These are phyloP conservation scores for Binderoboletus segoi DNA, from an alignment of 1,284 basidiomycete genomes.

Conservation along the genomic window DNA sequence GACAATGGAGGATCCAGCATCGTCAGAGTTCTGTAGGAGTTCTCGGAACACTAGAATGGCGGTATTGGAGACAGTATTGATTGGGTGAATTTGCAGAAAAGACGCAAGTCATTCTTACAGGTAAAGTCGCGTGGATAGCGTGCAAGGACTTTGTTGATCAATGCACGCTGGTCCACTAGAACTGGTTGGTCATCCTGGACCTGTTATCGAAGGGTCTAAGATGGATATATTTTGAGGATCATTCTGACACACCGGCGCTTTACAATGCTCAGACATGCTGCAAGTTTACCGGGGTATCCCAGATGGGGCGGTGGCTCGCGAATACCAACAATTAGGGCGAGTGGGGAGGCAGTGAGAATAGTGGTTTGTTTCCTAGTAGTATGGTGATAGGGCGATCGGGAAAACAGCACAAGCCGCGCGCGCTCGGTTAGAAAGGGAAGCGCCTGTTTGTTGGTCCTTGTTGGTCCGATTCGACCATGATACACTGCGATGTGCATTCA, in stretches of 20 bases:
- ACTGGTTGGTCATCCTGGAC: slow-evolving; percentile 77
- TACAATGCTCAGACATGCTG: not conserved
- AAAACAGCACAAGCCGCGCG: too few species aligned
- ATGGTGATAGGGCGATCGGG: too few species aligned
- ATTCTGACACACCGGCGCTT: not conserved
- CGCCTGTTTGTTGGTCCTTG: too few species aligned
- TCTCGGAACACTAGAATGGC: slow-evolving; percentile 76
- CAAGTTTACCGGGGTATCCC: not conserved
- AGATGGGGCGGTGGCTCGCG: too few species aligned
- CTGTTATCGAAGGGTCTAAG: slow-evolving; percentile 65
- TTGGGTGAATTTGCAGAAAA: not conserved
- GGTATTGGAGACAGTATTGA: not conserved
- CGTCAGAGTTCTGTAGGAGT: slow-evolving; percentile 92
- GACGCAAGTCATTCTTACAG: not conserved
- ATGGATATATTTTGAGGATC: too few species aligned
- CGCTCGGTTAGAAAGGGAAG: too few species aligned
- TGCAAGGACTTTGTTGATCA: slow-evolving; percentile 91
- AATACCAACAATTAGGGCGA: too few species aligned
- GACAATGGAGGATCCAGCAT: slow-evolving; percentile 78
- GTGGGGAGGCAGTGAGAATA: too few species aligned
- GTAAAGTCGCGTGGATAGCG: slow-evolving; percentile 86
- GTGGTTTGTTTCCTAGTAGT: too few species aligned
- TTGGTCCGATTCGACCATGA: too few species aligned
- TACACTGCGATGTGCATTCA: too few species aligned
- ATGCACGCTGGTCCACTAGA: slow-evolving; percentile 90